Conservation (phyloP, 306 rosid genomes). For the Lagenaria siceraria region DNA sequence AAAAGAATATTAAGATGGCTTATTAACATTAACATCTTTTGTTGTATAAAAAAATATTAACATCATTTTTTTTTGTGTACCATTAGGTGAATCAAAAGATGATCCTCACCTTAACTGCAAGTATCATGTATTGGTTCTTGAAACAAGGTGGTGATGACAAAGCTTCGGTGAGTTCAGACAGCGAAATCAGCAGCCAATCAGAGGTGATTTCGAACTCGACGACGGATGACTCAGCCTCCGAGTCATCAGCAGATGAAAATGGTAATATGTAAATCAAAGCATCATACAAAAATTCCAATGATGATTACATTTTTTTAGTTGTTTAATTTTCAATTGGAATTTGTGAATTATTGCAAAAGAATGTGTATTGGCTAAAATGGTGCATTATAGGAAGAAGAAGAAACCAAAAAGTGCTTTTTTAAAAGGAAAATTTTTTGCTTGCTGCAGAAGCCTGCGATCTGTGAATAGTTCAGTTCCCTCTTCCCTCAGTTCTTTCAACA, state of each 20-base stretch:
- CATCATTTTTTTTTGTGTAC: neutral
- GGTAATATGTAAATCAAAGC: constrained; percentile 32
- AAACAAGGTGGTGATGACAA: constrained; percentile 64
- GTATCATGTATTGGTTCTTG: constrained; percentile 89
- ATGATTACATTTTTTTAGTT: neutral
- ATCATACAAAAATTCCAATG: neutral
- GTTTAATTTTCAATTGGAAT: constrained; percentile 9
- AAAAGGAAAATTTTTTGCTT: neutral
- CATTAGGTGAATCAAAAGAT: constrained; percentile 86
- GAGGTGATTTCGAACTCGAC: constrained; percentile 76
- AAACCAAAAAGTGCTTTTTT: neutral
- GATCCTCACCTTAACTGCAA: constrained; percentile 94
- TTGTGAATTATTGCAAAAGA: constrained; percentile 2
- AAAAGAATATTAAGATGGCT: no score
- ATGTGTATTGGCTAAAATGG: neutral
- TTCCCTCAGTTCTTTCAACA: neutral
- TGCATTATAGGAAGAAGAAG: neutral
- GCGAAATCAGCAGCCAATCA: constrained; percentile 65
- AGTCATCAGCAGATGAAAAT: constrained; percentile 67
- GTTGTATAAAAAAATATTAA: no score
- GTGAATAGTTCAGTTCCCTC: neutral
- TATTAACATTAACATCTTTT: no score
- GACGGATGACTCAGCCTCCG: constrained; percentile 80
- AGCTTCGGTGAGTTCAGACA: constrained; percentile 44
- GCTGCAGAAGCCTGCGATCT: neutral